Evolutionary conservation across 306 rosid genomes (phyloP).

Genomic region (Casuarina equisetifolia): DNA sequence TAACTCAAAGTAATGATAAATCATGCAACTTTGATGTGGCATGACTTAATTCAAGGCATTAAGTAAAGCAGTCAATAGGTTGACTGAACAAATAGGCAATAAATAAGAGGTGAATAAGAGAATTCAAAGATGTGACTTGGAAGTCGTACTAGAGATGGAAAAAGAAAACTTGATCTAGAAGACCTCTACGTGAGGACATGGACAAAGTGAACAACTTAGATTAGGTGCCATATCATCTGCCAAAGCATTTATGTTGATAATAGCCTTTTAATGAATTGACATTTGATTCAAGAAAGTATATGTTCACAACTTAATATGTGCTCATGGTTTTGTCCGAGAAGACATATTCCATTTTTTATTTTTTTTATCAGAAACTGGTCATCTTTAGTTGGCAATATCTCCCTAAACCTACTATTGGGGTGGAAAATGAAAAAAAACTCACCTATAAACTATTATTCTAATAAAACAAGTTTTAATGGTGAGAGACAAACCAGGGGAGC

Average conservation of each 20-base stretch:
- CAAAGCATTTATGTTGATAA: neutral
- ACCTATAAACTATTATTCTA: too few species aligned
- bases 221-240: neutral
- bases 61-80: neutral
- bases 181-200: neutral
- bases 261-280: neutral
- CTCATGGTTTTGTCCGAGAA: neutral
- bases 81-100: neutral
- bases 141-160: neutral
- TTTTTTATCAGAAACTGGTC: too few species aligned
- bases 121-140: neutral
- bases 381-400: too few species aligned
- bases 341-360: too few species aligned
- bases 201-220: neutral
- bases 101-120: neutral
- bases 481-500: too few species aligned
- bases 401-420: too few species aligned
- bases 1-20: neutral
- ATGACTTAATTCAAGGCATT: neutral
- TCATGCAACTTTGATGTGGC: neutral
- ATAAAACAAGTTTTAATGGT: too few species aligned
- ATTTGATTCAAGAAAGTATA: too few species aligned
- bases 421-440: too few species aligned
- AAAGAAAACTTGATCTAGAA: neutral
- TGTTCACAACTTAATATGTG: neutral